phyloP scores from a whole-genome alignment of 2,329 filamentous ascomycete species.

The Fusarium papillatum region DNA sequence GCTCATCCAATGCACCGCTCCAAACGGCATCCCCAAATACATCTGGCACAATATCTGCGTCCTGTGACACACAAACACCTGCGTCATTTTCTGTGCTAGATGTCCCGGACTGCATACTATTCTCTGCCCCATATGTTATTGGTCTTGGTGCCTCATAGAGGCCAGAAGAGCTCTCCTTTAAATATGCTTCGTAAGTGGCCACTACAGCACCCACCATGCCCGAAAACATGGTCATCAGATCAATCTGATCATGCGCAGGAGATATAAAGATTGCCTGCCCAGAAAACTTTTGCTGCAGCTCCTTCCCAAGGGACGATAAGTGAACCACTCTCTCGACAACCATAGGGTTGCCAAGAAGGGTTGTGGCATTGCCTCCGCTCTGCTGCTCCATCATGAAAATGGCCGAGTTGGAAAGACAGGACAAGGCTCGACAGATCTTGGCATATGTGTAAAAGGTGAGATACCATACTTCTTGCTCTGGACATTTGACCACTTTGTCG shows the following conservation, averaged over 20 bases:
- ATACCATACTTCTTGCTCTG: background rate
- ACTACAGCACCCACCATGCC: background rate
- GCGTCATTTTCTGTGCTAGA: background rate
- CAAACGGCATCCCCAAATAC: background rate
- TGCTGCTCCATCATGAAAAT: background rate
- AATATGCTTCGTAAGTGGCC: background rate
- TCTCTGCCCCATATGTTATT: background rate
- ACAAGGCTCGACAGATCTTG: conserved; percentile 4
- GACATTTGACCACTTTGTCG: background rate
- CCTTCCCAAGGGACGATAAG: background rate
- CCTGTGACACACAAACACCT: background rate
- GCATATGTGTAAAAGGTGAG: conserved; percentile 3
- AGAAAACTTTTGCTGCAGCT: background rate
- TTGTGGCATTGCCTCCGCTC: background rate
- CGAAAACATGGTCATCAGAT: background rate
- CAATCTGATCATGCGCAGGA: background rate
- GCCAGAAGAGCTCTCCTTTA: background rate
- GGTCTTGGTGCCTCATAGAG: background rate
- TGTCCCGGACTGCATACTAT: background rate
- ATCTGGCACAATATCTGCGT: background rate
- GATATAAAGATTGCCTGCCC: background rate
- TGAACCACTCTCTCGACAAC: background rate
- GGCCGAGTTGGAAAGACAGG: background rate
- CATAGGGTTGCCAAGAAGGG: too few relatives aligned
- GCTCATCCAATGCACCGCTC: background rate